Evolutionary conservation across 108 stramenopile species (phyloP), one percentile per base, ranked within the genome.

Genomic region (Skeletonema marinoi): DNA sequence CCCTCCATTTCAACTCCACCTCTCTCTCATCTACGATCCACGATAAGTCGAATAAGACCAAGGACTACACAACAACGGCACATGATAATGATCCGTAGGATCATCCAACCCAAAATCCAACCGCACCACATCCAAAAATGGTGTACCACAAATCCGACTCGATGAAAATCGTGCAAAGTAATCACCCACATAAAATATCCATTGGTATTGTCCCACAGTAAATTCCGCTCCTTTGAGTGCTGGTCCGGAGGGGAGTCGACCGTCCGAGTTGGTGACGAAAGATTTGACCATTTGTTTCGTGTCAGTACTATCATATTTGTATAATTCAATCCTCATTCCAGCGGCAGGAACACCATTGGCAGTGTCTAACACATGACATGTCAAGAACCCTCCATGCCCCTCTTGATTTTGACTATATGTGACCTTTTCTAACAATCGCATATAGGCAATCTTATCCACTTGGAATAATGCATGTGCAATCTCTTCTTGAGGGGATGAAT

Each of bases 401-500:
- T 76, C 78, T 9, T 71, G 78, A 29, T 56, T 65, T 31, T 71
- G 69, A 32, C 76, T 33, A 25, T 19, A 41, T 58, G 88, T 85
- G 12, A 92, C 74, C 25, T 70, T 75, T n/a, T 86, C 61, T 48
- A 94, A 81, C 38, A 96, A 71, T 67, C 96, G 85, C 93, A 96
- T 94, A 92, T 92, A 96, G 17, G 96, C 96, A 85, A 96, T 96
- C 64, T 96, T 96, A 77, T 92, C 86, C 11, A 96, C 93, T 76
- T 96, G 96, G 19, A 74, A 77, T 38, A 95, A 46, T 29, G 92
- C 92, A 3, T 76, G 78, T 3, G 61, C 74, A 74, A 94, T 87
- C 80, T 94, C 93, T 32, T 56, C 76, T 41, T 93, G 89, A 2
- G 58, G 1, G 4, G 79, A 66, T 17, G 76, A 70, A 46, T 64